phyloP scores from a whole-genome alignment of 2,329 filamentous ascomycete genomes.

The Colletotrichum magnum region DNA sequence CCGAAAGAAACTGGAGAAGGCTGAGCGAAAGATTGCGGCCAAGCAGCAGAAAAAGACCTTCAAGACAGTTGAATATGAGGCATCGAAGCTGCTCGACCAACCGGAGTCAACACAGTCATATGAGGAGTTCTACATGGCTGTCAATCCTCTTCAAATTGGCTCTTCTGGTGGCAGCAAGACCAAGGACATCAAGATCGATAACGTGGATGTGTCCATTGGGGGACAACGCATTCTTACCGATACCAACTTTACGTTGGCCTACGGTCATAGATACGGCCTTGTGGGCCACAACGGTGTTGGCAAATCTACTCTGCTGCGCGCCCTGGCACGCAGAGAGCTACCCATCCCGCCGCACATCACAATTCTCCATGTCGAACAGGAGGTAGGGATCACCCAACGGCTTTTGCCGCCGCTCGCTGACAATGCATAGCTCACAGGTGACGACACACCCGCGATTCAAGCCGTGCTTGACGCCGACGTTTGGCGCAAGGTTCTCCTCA shows the following conservation, averaged over 20 bases:
- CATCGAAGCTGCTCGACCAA: conserved; percentile 88
- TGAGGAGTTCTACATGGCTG: conserved; percentile 99
- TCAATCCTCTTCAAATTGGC: conserved; percentile 95
- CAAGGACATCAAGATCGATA: conserved; percentile 99
- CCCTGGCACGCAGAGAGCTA: conserved; percentile 92
- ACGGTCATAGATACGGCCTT: conserved; percentile 94
- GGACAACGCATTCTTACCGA: conserved; percentile 91
- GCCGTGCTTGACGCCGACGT: conserved; percentile 98
- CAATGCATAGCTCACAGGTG: conserved; percentile 81
- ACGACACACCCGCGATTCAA: conserved; percentile 94
- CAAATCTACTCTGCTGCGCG: conserved; percentile 94
- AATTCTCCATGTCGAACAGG: conserved; percentile 98
- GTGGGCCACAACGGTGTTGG: conserved; percentile 99
- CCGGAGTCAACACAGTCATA: conserved; percentile 90
- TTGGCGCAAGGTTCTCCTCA: conserved; percentile 95
- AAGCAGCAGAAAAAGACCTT: conserved; percentile 99
- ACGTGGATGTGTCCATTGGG: conserved; percentile 93
- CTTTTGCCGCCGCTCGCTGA: conserved; percentile 23
- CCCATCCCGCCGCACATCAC: conserved; percentile 97
- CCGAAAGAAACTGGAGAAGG: conserved; percentile 98
- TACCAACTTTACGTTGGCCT: conserved; percentile 90
- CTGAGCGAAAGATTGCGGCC: conserved; percentile 95
- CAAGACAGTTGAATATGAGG: conserved; percentile 98
- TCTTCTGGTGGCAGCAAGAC: conserved; percentile 83
- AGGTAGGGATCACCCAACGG: conserved; percentile 66